phyloP scores from a whole-genome alignment of 345 rosid species.

The Corchorus capsularis region DNA sequence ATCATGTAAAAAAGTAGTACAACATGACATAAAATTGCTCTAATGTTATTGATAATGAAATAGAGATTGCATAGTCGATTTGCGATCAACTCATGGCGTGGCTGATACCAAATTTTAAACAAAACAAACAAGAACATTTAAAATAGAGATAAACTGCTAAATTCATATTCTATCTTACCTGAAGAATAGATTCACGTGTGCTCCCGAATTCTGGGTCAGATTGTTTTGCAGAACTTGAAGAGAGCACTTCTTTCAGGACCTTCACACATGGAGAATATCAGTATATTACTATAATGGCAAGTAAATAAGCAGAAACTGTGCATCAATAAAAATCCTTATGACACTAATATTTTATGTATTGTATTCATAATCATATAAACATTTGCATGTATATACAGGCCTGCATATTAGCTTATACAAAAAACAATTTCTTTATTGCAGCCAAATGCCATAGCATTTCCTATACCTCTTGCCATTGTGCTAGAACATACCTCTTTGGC shows the following conservation, averaged over 20 bases:
- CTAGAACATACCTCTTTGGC: conserved; percentile 59
- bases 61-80: not conserved
- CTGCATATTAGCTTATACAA: not conserved
- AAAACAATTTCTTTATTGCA: not conserved
- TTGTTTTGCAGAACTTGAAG: conserved; percentile 43
- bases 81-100: not conserved
- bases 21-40: not conserved
- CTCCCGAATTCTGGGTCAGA: conserved; percentile 60
- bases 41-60: not conserved
- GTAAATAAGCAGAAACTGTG: not conserved
- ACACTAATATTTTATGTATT: conserved; percentile 5
- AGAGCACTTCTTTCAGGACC: conserved; percentile 63
- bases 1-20: not conserved
- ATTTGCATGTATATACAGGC: not conserved
- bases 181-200: conserved; percentile 74
- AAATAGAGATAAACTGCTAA: not conserved
- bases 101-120: not conserved
- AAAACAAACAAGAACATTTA: not conserved
- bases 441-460: conserved; percentile 11
- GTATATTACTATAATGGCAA: conserved; percentile 16
- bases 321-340: conserved; percentile 11
- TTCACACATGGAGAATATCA: conserved; percentile 29
- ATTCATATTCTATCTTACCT: conserved; percentile 42
- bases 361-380: not conserved
- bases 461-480: conserved; percentile 1